Evolutionary conservation across 2,329 filamentous ascomycete genomes (phyloP).

Genomic region (Claviceps maximensis): DNA sequence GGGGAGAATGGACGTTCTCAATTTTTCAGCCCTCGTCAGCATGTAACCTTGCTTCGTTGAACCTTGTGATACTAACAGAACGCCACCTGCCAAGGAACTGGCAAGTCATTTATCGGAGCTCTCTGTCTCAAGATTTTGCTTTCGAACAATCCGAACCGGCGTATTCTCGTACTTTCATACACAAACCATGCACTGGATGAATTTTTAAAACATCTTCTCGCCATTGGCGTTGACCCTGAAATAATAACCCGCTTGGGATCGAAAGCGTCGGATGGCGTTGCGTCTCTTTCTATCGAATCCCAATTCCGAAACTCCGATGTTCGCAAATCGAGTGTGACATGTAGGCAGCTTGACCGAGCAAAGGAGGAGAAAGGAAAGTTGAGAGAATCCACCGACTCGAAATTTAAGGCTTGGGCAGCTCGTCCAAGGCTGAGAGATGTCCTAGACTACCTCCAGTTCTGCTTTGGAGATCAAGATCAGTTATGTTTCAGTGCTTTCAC

Average conservation of each 20-base stretch:
- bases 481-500: background rate
- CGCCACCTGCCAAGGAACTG: constrained; percentile 29
- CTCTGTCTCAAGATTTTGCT: constrained; percentile 44
- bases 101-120: constrained; percentile 63
- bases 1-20: background rate
- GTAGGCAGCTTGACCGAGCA: background rate
- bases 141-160: constrained; percentile 27
- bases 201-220: constrained; percentile 49
- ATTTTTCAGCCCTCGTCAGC: background rate
- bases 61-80: background rate
- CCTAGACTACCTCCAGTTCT: background rate
- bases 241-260: constrained; percentile 50
- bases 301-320: background rate
- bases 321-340: background rate
- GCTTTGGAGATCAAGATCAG: background rate
- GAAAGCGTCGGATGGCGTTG: constrained; percentile 30
- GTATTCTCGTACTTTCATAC: constrained; percentile 52
- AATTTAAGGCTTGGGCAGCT: background rate
- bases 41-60: background rate
- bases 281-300: background rate
- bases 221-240: constrained; percentile 37
- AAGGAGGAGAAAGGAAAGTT: background rate
- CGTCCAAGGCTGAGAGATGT: background rate
- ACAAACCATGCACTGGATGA: constrained; percentile 57
- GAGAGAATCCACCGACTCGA: background rate